Evolutionary conservation across 2,329 filamentous ascomycete species (phyloP).

Genomic region (Calonectria naviculata): DNA sequence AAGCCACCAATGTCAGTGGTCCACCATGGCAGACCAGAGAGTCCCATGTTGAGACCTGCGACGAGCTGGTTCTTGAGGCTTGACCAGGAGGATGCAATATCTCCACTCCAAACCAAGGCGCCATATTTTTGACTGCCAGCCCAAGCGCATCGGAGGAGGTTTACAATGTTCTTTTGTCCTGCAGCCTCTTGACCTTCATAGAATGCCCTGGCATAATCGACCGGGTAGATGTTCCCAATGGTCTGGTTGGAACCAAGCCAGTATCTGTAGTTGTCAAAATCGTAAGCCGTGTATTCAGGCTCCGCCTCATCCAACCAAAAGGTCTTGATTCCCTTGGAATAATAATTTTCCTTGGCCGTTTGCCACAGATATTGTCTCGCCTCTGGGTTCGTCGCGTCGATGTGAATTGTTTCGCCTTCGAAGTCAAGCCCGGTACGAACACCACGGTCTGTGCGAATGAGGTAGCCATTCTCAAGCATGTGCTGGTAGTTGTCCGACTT

Average conservation of each 20-base stretch:
- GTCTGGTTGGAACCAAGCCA: constrained; percentile 46
- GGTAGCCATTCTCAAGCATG: constrained; percentile 69
- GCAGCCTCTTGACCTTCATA: constrained; percentile 66
- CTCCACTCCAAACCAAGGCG: constrained; percentile 74
- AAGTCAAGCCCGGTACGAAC: constrained; percentile 69
- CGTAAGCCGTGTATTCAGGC: constrained; percentile 72
- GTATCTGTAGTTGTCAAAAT: constrained; percentile 72
- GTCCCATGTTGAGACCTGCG: constrained; percentile 73
- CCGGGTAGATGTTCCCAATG: constrained; percentile 70
- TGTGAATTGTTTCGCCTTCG: constrained; percentile 68
- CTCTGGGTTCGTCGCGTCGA: constrained; percentile 72
- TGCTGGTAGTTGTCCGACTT: constrained; percentile 68
- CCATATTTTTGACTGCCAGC: constrained; percentile 70
- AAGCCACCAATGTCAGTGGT: constrained; percentile 79
- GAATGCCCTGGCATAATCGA: constrained; percentile 68
- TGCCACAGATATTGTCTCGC: constrained; percentile 70
- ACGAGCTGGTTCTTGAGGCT: constrained; percentile 69
- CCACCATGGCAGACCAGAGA: constrained; percentile 75
- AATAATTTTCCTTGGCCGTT: constrained; percentile 70
- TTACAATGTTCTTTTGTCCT: constrained; percentile 68
- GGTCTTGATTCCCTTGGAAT: constrained; percentile 68
- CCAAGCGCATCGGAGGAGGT: constrained; percentile 63
- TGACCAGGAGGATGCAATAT: constrained; percentile 73
- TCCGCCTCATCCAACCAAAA: constrained; percentile 80
- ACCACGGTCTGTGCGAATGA: constrained; percentile 71